These are phyloP conservation scores for Candida railenensis DNA, from an alignment of 805 yeast genomes.

Conservation along the genomic window DNA sequence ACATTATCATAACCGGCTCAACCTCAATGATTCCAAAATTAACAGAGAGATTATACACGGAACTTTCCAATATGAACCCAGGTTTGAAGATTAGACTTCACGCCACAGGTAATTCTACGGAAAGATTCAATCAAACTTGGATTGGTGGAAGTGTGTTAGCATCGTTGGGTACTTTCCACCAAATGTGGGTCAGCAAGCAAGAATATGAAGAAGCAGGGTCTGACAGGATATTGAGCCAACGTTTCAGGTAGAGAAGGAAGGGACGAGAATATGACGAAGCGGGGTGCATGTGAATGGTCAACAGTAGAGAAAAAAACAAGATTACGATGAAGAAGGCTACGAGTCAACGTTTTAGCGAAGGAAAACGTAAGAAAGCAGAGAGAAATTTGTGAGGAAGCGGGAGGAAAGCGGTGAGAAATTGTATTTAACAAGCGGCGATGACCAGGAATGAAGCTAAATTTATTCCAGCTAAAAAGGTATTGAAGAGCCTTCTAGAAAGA, in stretches of 20 bases:
- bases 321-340: too few species aligned
- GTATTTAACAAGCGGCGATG: too few species aligned
- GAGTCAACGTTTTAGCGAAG: too few species aligned
- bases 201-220: conserved; percentile 90
- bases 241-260: conserved; percentile 61
- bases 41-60: conserved; percentile 72
- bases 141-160: conserved; percentile 89
- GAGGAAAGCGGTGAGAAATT: too few species aligned
- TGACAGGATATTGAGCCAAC: conserved; percentile 72
- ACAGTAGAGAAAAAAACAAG: background rate
- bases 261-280: background rate
- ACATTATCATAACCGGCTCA: conserved; percentile 85
- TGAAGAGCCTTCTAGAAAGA: too few species aligned
- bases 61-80: conserved; percentile 68
- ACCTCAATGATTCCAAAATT: conserved; percentile 78
- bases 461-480: too few species aligned
- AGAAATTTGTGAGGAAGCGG: too few species aligned
- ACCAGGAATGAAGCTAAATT: too few species aligned
- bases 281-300: too few species aligned
- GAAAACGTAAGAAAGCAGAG: too few species aligned
- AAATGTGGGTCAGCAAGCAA: conserved; percentile 84
- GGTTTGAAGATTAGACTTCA: conserved; percentile 83
- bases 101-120: conserved; percentile 74
- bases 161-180: conserved; percentile 91
- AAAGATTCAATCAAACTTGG: conserved; percentile 83